Conservation (phyloP, 768 basidiomycete species). For the Leccinum longicurvipes region DNA sequence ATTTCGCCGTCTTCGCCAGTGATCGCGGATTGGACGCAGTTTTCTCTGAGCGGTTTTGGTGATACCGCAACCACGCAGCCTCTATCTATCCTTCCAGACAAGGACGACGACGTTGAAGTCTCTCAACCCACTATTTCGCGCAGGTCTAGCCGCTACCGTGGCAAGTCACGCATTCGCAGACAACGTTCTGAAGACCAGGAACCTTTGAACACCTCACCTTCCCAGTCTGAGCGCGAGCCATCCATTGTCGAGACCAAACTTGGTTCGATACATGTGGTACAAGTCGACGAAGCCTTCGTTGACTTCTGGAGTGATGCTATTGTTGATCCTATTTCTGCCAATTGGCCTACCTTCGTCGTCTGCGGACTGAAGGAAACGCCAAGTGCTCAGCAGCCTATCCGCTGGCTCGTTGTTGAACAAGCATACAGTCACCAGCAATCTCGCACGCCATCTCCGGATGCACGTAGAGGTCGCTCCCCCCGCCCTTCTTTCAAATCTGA, state of each 20-base stretch:
- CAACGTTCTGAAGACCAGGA: constrained; percentile 22
- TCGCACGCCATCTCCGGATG: constrained; percentile 26
- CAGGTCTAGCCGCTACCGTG: constrained; percentile 34
- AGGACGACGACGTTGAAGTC: constrained; percentile 63
- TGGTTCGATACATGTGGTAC: constrained; percentile 39
- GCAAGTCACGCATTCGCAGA: constrained; percentile 26
- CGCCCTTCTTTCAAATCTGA: constrained; percentile 46
- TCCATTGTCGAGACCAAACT: constrained; percentile 37
- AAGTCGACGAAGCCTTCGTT: constrained; percentile 76
- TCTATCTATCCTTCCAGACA: constrained; percentile 57
- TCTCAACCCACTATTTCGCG: constrained; percentile 38
- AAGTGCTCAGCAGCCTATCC: constrained; percentile 31
- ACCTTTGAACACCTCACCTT: constrained; percentile 8
- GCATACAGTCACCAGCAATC: constrained; percentile 40
- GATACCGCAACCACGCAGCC: constrained; percentile 32
- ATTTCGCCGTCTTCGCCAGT: constrained; percentile 29
- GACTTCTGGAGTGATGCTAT: constrained; percentile 81
- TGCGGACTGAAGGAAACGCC: constrained; percentile 56
- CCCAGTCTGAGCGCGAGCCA: constrained; percentile 16
- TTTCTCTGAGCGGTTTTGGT: constrained; percentile 64
- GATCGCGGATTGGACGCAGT: constrained; percentile 60
- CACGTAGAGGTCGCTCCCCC: constrained; percentile 34
- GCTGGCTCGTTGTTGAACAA: constrained; percentile 73
- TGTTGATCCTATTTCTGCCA: constrained; percentile 59
- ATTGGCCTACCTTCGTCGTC: constrained; percentile 69